These are phyloP conservation scores for Diplodia corticola DNA, from an alignment of 2,329 filamentous ascomycete genomes.

Conservation along the genomic window DNA sequence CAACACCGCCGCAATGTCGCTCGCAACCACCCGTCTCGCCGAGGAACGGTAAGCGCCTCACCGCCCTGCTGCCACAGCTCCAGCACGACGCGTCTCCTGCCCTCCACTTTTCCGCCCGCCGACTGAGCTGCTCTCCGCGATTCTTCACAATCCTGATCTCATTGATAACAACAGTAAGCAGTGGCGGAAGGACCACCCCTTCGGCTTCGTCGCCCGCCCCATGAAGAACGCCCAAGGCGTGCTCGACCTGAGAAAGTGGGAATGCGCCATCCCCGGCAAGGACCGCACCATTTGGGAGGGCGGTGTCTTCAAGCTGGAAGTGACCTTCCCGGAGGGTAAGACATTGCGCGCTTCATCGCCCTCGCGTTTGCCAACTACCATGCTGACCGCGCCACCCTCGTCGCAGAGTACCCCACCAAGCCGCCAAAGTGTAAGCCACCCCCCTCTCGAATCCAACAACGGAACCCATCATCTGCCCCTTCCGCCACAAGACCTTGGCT, in stretches of 20 bases:
- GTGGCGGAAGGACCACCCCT: conserved; percentile 95
- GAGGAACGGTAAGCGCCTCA: conserved; percentile 38
- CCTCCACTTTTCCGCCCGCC: background rate
- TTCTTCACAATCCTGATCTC: conserved; percentile 28
- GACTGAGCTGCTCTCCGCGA: background rate
- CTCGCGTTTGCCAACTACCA: background rate
- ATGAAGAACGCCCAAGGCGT: conserved; percentile 75
- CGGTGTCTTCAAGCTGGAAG: conserved; percentile 92
- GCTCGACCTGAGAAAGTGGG: conserved; percentile 92
- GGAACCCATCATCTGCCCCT: background rate
- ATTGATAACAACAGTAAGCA: conserved; percentile 68
- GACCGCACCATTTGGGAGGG: conserved; percentile 97
- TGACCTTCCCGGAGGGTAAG: conserved; percentile 90
- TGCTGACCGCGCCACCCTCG: background rate
- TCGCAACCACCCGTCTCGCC: conserved; percentile 83
- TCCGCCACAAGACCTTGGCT: background rate
- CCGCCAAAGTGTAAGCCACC: conserved; percentile 81
- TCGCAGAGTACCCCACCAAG: conserved; percentile 92
- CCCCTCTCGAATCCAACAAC: background rate
- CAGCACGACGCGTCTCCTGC: background rate
- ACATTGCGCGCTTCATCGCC: conserved; percentile 24
- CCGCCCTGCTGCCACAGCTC: background rate
- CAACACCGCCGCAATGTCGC: conserved; percentile 62
- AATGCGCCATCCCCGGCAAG: conserved; percentile 94
- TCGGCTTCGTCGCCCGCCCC: conserved; percentile 94